phyloP scores from a whole-genome alignment of 2,329 filamentous ascomycete genomes.

The Hysterium pulicare region DNA sequence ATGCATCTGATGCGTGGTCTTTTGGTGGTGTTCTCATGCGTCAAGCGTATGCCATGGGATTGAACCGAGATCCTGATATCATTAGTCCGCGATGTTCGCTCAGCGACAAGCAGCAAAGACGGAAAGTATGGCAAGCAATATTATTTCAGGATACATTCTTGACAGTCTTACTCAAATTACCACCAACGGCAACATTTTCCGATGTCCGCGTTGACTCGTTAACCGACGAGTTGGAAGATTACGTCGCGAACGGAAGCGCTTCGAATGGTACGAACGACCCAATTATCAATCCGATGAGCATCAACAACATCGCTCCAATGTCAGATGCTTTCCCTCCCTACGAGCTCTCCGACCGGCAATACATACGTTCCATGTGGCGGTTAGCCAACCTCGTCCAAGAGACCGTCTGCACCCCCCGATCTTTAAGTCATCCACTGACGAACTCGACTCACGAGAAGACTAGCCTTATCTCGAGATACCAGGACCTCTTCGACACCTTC shows the following conservation, averaged over 20 bases:
- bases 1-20: slow-evolving; percentile 77
- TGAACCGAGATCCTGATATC: slow-evolving; percentile 76
- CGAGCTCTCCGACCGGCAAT: slow-evolving; percentile 43
- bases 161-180: slow-evolving; percentile 72
- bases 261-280: slow-evolving; percentile 35
- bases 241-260: slow-evolving; percentile 60
- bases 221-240: slow-evolving; percentile 61
- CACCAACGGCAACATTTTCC: slow-evolving; percentile 73
- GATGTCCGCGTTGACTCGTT: slow-evolving; percentile 75
- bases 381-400: slow-evolving; percentile 76
- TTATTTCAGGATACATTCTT: slow-evolving; percentile 78
- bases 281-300: slow-evolving; percentile 51
- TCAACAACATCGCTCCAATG: slow-evolving; percentile 46
- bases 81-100: slow-evolving; percentile 61
- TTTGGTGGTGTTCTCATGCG: slow-evolving; percentile 75
- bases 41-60: slow-evolving; percentile 76
- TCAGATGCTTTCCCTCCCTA: slow-evolving; percentile 38
- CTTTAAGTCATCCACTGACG: slow-evolving; percentile 69
- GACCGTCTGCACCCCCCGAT: slow-evolving; percentile 70
- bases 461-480: slow-evolving; percentile 67
- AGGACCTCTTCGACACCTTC: slow-evolving; percentile 68
- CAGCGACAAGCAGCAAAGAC: slow-evolving; percentile 73
- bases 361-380: slow-evolving; percentile 74
- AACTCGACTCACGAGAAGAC: slow-evolving; percentile 66
- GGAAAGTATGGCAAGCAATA: slow-evolving; percentile 80